Percentiles rank a stretch among this genome's conserved stretches.
These are phyloP conservation scores for Prunella vulgaris DNA, from an alignment of 257 asterid species.

Conservation along the genomic window DNA sequence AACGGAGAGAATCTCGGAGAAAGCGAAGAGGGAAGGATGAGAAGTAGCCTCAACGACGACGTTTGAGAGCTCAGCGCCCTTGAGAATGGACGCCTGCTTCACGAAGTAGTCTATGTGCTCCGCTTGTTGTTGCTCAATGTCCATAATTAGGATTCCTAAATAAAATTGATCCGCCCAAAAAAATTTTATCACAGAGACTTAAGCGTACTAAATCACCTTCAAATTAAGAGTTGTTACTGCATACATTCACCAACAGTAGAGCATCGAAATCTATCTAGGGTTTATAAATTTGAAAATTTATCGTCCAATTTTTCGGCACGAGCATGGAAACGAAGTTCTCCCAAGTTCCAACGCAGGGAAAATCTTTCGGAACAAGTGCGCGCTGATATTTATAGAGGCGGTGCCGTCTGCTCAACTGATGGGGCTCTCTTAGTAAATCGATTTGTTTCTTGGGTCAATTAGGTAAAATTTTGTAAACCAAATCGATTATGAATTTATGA, in stretches of 20 bases:
- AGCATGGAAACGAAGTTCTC: background rate
- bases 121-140: slow-evolving; percentile 79
- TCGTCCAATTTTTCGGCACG: background rate
- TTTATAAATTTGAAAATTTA: background rate
- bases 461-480: background rate
- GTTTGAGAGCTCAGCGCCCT: slow-evolving; percentile 52
- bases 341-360: background rate
- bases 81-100: slow-evolving; percentile 55
- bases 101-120: slow-evolving; percentile 77
- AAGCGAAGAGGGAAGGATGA: slow-evolving; percentile 90
- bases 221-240: background rate
- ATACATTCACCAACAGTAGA: background rate
- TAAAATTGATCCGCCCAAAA: slow-evolving; percentile 17
- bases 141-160: slow-evolving; percentile 42
- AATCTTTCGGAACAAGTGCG: background rate
- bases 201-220: background rate
- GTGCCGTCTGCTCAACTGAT: background rate
- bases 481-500: too few species aligned
- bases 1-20: slow-evolving; percentile 83
- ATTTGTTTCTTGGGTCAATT: background rate
- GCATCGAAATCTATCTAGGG: slow-evolving; percentile 24
- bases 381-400: background rate
- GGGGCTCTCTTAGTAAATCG: background rate
- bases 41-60: slow-evolving; percentile 84
- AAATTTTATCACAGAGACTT: background rate